phyloP scores from a whole-genome alignment of 306 rosid species.

The Castanopsis chinensis region DNA sequence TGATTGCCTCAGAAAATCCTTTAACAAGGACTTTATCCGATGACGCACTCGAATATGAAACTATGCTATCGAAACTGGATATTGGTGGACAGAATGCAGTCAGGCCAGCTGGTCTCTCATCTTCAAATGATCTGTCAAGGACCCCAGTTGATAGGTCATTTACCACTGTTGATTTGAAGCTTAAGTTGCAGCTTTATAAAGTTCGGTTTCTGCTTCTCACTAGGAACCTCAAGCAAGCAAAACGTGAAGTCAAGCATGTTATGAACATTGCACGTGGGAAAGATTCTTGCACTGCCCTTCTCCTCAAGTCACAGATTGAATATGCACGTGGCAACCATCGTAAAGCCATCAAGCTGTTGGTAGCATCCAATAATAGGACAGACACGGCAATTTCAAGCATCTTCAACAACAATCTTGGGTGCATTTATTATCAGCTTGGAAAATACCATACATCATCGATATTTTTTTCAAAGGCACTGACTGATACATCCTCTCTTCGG shows the following conservation, averaged over 20 bases:
- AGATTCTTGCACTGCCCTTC: slow-evolving; percentile 90
- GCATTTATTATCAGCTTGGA: slow-evolving; percentile 95
- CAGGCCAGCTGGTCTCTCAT: slow-evolving; percentile 56
- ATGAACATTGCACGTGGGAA: slow-evolving; percentile 91
- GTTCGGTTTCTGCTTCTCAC: slow-evolving; percentile 86
- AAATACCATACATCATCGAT: slow-evolving; percentile 80
- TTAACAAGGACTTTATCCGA: slow-evolving; percentile 72
- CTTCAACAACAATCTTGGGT: slow-evolving; percentile 91
- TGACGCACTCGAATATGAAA: slow-evolving; percentile 76
- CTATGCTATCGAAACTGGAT: slow-evolving; percentile 50
- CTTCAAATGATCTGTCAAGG: slow-evolving; percentile 66
- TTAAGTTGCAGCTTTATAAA: slow-evolving; percentile 89
- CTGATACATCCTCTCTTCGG: slow-evolving; percentile 63
- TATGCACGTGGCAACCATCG: slow-evolving; percentile 96
- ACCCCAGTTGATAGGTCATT: slow-evolving; percentile 57
- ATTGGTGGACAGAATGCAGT: slow-evolving; percentile 62
- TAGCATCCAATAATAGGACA: slow-evolving; percentile 79
- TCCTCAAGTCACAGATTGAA: slow-evolving; percentile 94
- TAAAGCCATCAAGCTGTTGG: slow-evolving; percentile 91
- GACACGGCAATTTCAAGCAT: slow-evolving; percentile 70
- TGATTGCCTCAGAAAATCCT: slow-evolving; percentile 62
- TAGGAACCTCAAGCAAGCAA: slow-evolving; percentile 89
- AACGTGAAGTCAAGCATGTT: slow-evolving; percentile 92
- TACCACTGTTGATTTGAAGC: slow-evolving; percentile 80
- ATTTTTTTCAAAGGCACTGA: slow-evolving; percentile 86